Conservation (phyloP, 202 grass and related monocot species). For the Schoenoplectus triqueter region DNA sequence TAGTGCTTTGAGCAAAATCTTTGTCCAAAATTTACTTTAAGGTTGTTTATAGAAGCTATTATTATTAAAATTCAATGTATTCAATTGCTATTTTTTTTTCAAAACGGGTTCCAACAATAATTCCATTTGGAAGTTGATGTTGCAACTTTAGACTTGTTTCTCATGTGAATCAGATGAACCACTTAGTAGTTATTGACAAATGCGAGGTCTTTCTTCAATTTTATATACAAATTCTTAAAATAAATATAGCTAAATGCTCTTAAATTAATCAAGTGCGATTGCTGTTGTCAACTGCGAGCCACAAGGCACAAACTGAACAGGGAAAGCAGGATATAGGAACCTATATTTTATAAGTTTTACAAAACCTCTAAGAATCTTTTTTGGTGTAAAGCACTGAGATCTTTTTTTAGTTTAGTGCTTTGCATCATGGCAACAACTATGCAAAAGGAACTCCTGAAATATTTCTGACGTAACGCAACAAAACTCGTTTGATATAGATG, state of each 20-base stretch:
- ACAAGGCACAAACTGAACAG: too few relatives aligned
- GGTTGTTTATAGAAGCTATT: not conserved
- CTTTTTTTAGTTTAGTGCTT: not conserved
- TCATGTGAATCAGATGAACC: not conserved
- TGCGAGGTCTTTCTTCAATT: not conserved
- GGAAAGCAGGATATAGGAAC: not conserved
- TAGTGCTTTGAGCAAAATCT: not conserved
- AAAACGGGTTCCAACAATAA: too few relatives aligned
- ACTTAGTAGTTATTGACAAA: not conserved
- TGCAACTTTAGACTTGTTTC: not conserved
- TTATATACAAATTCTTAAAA: not conserved
- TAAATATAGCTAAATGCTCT: too few relatives aligned
- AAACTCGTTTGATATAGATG: not conserved
- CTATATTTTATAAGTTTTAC: not conserved
- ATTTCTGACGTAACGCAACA: too few relatives aligned
- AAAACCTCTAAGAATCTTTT: not conserved
- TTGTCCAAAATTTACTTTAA: not conserved
- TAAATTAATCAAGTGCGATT: not conserved
- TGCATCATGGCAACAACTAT: slow-evolving; percentile 8
- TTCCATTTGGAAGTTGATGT: not conserved
- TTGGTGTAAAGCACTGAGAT: slow-evolving; percentile 21
- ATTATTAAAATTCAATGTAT: not conserved
- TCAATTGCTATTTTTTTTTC: not conserved
- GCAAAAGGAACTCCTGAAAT: not conserved
- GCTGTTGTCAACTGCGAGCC: too few relatives aligned